Conservation (phyloP, 75 land plant genomes). For the Sequoiadendron giganteum region DNA sequence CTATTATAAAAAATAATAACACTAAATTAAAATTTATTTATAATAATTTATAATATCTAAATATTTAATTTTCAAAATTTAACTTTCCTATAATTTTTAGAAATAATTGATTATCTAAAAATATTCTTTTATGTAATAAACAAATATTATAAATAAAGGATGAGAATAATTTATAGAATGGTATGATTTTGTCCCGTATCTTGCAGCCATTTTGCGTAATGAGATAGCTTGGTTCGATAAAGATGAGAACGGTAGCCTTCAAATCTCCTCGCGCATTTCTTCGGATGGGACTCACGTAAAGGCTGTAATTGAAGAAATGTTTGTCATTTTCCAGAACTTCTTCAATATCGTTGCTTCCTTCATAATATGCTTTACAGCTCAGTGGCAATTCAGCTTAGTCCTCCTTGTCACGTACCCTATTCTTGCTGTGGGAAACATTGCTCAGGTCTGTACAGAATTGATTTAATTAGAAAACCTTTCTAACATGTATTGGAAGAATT, state of each 20-base stretch:
- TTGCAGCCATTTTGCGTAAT: constrained; percentile 13
- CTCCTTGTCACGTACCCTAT: constrained; percentile 13
- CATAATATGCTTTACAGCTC: background rate
- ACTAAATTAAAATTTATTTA: no score
- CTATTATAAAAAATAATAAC: no score
- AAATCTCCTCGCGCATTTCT: constrained; percentile 18
- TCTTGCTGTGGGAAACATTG: constrained; percentile 9
- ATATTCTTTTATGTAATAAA: no score
- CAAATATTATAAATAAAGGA: no score
- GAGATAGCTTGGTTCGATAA: constrained; percentile 26
- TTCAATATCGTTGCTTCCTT: constrained; percentile 9
- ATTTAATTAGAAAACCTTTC: background rate
- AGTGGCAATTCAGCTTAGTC: constrained; percentile 23
- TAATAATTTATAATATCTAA: no score
- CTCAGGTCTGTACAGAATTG: constrained; percentile 7
- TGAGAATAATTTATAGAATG: no score
- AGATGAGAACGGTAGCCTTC: constrained; percentile 21
- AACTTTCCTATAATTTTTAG: no score
- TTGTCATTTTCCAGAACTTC: constrained; percentile 15
- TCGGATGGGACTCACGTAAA: constrained; percentile 22
- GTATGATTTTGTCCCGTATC: background rate
- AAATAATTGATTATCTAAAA: no score
- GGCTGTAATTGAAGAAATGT: constrained; percentile 10
- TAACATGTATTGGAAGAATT: background rate
- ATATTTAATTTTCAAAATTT: no score